Conservation (phyloP, 352 stramenopile species). For the Globisporangium cederbergense region DNA sequence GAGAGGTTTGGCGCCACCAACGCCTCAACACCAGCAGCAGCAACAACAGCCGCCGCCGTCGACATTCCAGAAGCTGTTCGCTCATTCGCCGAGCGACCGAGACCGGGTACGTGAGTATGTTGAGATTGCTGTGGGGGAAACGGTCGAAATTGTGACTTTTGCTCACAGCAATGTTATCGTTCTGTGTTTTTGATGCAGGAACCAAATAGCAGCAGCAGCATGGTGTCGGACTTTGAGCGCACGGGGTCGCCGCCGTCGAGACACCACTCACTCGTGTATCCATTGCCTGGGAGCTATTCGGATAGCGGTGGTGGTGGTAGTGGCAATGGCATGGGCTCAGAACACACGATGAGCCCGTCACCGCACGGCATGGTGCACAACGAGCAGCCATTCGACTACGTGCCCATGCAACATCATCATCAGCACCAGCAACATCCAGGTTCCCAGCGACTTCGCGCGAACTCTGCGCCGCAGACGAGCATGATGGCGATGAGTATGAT, state of each 20-base stretch:
- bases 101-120: slow-evolving; percentile 34
- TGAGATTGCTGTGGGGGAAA: neutral
- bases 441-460: slow-evolving; percentile 5
- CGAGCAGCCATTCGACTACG: slow-evolving; percentile 41
- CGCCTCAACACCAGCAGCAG: slow-evolving; percentile 25
- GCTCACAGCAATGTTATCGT: slow-evolving; percentile 2
- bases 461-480: slow-evolving; percentile 4
- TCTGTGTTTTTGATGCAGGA: neutral
- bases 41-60: slow-evolving; percentile 23
- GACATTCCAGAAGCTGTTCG: slow-evolving; percentile 64
- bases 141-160: neutral
- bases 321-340: slow-evolving; percentile 28
- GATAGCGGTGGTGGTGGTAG: neutral
- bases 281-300: slow-evolving; percentile 30
- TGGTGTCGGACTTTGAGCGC: slow-evolving; percentile 48
- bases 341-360: slow-evolving; percentile 15
- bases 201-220: slow-evolving; percentile 6
- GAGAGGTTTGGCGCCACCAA: slow-evolving; percentile 16
- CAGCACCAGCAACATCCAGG: slow-evolving; percentile 14
- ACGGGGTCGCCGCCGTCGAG: slow-evolving; percentile 26
- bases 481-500: slow-evolving; percentile 21
- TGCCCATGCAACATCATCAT: slow-evolving; percentile 34
- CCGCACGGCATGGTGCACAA: slow-evolving; percentile 20
- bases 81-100: slow-evolving; percentile 22
- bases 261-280: slow-evolving; percentile 44